Percentiles rank a stretch among this genome's conserved stretches.
phyloP scores from a whole-genome alignment of 805 yeast species.

The Candida lessepsii region DNA sequence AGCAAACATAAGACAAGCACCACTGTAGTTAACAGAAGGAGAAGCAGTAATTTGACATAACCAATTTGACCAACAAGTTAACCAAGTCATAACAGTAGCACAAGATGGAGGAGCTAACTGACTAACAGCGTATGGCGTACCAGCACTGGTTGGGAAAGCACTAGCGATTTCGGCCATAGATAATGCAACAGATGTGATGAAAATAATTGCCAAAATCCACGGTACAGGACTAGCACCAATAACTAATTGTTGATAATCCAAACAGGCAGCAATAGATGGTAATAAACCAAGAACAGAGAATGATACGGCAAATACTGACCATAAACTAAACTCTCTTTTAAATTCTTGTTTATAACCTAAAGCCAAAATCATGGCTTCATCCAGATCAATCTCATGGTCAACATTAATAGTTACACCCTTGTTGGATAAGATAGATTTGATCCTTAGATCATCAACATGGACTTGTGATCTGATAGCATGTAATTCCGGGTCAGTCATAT shows the following conservation, averaged over 20 bases:
- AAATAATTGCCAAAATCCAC: conserved; percentile 55
- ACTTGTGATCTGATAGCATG: conserved; percentile 25
- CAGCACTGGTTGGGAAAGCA: conserved; percentile 67
- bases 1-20: conserved; percentile 58
- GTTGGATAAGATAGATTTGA: conserved; percentile 41
- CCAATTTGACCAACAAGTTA: conserved; percentile 65
- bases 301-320: conserved; percentile 60
- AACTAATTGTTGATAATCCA: conserved; percentile 58
- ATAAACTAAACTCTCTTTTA: conserved; percentile 54
- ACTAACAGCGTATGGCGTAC: conserved; percentile 67
- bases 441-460: conserved; percentile 36
- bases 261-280: conserved; percentile 64
- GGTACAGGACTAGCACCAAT: conserved; percentile 64
- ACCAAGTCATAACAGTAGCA: conserved; percentile 58
- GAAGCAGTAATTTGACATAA: conserved; percentile 61
- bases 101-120: conserved; percentile 56
- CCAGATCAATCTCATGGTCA: conserved; percentile 47
- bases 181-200: conserved; percentile 56
- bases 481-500: conserved; percentile 15
- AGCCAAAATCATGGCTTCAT: conserved; percentile 55
- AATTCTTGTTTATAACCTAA: conserved; percentile 66
- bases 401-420: conserved; percentile 38
- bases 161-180: conserved; percentile 65
- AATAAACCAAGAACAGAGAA: conserved; percentile 64
- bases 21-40: conserved; percentile 58